phyloP scores from a whole-genome alignment of 768 basidiomycete genomes.

The Lactarius quietus region DNA sequence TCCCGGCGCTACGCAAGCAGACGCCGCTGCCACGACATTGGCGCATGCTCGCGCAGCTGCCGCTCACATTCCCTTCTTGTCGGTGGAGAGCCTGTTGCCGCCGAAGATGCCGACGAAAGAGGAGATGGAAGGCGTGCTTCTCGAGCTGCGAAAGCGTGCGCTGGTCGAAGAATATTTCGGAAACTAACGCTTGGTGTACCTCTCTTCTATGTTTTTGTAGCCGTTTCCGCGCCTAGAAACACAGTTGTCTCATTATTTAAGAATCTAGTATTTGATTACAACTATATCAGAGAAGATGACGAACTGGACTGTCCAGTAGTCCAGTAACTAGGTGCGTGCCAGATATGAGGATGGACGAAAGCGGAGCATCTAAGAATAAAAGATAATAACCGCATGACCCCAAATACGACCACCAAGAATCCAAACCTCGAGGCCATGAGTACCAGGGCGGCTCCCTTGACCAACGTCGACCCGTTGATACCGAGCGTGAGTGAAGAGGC shows the following conservation, averaged over 20 bases:
- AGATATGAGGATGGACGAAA: background rate
- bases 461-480: background rate
- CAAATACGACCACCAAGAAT: slow-evolving; percentile 8
- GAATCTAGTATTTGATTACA: background rate
- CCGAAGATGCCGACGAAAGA: slow-evolving; percentile 71
- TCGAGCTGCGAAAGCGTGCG: slow-evolving; percentile 75
- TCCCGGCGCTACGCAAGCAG: slow-evolving; percentile 12
- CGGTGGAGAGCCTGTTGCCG: slow-evolving; percentile 64
- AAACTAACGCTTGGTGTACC: slow-evolving; percentile 28
- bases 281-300: background rate
- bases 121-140: slow-evolving; percentile 75
- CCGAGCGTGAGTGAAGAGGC: background rate
- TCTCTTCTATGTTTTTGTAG: background rate
- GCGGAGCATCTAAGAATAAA: slow-evolving; percentile 4
- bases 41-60: slow-evolving; percentile 55
- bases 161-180: slow-evolving; percentile 77
- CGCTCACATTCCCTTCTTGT: slow-evolving; percentile 70
- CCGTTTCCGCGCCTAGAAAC: background rate
- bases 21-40: slow-evolving; percentile 31
- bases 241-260: slow-evolving; percentile 2
- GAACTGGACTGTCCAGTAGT: background rate
- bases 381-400: background rate
- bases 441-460: slow-evolving; percentile 3
- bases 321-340: background rate
- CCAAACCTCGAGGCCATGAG: slow-evolving; percentile 14